phyloP scores from a whole-genome alignment of 352 stramenopile genomes.

The Globisporangium cylindrosporum region DNA sequence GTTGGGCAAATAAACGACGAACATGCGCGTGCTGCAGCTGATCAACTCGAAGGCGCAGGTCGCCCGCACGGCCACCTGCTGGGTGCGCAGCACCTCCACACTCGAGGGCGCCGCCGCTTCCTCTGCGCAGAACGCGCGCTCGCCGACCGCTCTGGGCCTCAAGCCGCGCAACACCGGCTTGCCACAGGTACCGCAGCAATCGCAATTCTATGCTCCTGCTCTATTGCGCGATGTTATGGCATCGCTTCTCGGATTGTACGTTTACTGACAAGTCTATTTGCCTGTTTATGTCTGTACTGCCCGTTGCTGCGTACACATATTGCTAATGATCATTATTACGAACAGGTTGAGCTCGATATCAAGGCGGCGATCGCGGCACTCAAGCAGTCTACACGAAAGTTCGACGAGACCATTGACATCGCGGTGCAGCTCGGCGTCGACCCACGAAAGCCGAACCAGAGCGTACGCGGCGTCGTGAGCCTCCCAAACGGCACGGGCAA shows the following conservation, averaged over 20 bases:
- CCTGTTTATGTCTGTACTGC: background rate
- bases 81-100: slow-evolving; percentile 45
- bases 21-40: slow-evolving; percentile 47
- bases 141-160: slow-evolving; percentile 64
- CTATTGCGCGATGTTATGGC: background rate
- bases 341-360: slow-evolving; percentile 56
- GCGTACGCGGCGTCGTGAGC: slow-evolving; percentile 80
- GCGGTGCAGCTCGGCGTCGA: slow-evolving; percentile 84
- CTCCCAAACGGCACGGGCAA: slow-evolving; percentile 88
- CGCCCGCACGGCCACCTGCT: slow-evolving; percentile 35
- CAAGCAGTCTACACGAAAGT: slow-evolving; percentile 72
- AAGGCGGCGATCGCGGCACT: slow-evolving; percentile 51
- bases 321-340: background rate
- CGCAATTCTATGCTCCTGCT: background rate
- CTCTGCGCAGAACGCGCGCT: slow-evolving; percentile 27
- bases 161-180: slow-evolving; percentile 52
- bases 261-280: background rate
- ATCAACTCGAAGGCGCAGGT: slow-evolving; percentile 23
- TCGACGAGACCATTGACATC: slow-evolving; percentile 87
- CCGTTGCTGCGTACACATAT: background rate
- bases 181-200: slow-evolving; percentile 35
- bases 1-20: background rate
- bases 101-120: slow-evolving; percentile 16
- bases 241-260: background rate
- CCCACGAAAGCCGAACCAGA: slow-evolving; percentile 88